phyloP scores from a whole-genome alignment of 139 green algal species.

The Zygnema cylindricum region DNA sequence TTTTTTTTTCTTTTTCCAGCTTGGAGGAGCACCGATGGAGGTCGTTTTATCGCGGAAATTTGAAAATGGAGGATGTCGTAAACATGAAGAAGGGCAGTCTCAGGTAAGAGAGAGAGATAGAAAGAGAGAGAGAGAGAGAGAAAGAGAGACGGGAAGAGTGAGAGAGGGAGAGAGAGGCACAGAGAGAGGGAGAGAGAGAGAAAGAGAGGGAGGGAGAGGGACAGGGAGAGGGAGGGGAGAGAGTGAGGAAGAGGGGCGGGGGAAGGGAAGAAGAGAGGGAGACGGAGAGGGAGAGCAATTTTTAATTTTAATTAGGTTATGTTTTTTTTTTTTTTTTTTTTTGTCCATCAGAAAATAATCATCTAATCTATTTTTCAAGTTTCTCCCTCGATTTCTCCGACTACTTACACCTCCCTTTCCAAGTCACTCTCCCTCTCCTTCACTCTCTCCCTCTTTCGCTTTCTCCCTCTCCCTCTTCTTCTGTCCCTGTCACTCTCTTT shows the following conservation, averaged over 20 bases:
- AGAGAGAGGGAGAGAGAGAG: conserved; percentile 13
- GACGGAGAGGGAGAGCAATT: neutral
- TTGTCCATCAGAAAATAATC: too few species aligned
- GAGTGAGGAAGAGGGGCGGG: neutral
- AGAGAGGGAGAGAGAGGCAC: neutral
- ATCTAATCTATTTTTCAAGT: too few species aligned
- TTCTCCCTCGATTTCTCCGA: too few species aligned
- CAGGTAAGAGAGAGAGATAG: conserved; percentile 35
- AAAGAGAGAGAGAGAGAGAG: neutral
- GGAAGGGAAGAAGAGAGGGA: neutral
- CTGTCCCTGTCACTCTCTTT: too few species aligned
- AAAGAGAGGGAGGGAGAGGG: neutral
- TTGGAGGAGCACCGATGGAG: conserved; percentile 25
- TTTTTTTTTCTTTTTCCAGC: conserved; percentile 1
- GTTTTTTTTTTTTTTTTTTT: too few species aligned
- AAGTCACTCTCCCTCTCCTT: too few species aligned
- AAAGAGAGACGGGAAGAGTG: neutral
- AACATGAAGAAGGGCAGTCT: conserved; percentile 46
- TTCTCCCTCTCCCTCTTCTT: too few species aligned
- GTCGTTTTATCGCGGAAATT: conserved; percentile 27
- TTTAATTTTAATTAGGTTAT: too few species aligned
- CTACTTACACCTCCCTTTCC: too few species aligned
- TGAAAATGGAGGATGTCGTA: conserved; percentile 45
- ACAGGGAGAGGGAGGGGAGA: neutral
- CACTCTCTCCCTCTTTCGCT: too few species aligned